These are phyloP conservation scores for Aspergillus uvarum DNA, from an alignment of 2,329 filamentous ascomycete species.

Conservation along the genomic window DNA sequence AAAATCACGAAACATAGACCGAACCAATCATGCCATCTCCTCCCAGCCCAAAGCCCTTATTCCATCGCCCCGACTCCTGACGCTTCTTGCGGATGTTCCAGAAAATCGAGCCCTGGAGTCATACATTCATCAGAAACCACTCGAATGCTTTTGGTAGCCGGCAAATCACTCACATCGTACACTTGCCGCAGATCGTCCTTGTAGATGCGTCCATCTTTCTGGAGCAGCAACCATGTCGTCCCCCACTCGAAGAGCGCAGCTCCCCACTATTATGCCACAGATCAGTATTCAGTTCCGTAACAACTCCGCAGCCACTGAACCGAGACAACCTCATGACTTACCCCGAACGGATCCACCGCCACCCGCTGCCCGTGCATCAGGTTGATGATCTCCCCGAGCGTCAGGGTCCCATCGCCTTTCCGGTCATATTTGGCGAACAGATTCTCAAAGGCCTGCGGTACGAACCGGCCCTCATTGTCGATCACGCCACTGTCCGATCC, in stretches of 20 bases:
- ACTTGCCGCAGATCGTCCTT: conserved; percentile 31
- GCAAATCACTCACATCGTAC: conserved; percentile 38
- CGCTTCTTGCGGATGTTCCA: conserved; percentile 10
- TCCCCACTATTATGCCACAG: conserved; percentile 30
- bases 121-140: neutral
- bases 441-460: conserved; percentile 50
- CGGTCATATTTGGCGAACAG: conserved; percentile 49
- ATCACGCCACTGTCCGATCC: conserved; percentile 41
- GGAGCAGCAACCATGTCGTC: conserved; percentile 32
- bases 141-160: no score
- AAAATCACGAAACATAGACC: neutral
- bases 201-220: conserved; percentile 28
- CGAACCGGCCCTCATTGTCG: conserved; percentile 48
- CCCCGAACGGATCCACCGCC: conserved; percentile 46
- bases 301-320: no score
- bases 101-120: conserved; percentile 10
- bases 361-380: conserved; percentile 46
- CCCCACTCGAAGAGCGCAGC: conserved; percentile 48
- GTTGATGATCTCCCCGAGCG: conserved; percentile 38
- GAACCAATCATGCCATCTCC: neutral
- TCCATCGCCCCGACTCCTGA: conserved; percentile 1
- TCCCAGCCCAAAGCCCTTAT: conserved; percentile 9
- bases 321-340: neutral
- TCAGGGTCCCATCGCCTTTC: conserved; percentile 40
- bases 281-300: no score